These are phyloP conservation scores for Solanum clarkiae DNA, from an alignment of 257 asterid genomes.

Conservation along the genomic window DNA sequence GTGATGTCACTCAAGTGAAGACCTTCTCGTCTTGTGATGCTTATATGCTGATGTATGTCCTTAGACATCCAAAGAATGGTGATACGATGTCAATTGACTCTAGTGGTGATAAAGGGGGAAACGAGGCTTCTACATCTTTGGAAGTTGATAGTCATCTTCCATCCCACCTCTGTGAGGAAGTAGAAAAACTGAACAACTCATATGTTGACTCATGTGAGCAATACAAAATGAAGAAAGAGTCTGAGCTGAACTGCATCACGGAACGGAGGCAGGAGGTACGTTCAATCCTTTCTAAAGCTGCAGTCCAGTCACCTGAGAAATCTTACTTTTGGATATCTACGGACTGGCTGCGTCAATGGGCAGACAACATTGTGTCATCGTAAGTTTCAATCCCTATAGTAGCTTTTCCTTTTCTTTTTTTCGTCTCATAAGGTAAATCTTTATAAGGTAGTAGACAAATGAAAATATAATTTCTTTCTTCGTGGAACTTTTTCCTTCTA, in stretches of 20 bases:
- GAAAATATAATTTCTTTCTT: neutral
- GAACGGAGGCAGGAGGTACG: conserved; percentile 83
- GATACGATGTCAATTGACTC: conserved; percentile 12
- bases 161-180: conserved; percentile 56
- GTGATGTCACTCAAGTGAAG: conserved; percentile 32
- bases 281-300: conserved; percentile 70
- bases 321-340: conserved; percentile 77
- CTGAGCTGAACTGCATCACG: conserved; percentile 36
- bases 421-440: neutral
- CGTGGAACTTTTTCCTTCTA: neutral
- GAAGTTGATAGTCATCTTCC: conserved; percentile 44
- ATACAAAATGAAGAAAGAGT: conserved; percentile 59
- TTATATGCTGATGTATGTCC: conserved; percentile 89
- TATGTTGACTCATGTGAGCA: conserved; percentile 52
- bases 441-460: neutral
- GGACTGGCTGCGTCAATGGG: conserved; percentile 99
- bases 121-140: conserved; percentile 13
- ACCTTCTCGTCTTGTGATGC: conserved; percentile 87
- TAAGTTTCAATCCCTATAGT: conserved; percentile 24
- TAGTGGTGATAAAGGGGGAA: conserved; percentile 23
- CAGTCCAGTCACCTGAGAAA: conserved; percentile 51
- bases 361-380: conserved; percentile 59
- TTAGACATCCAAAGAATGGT: conserved; percentile 26
- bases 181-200: conserved; percentile 36
- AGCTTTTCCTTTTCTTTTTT: neutral